Evolutionary conservation across 371 early-diverging fungal genomes (phyloP), one percentile per base, ranked within the genome.

Genomic region (Encephalitozoon romaleae): DNA sequence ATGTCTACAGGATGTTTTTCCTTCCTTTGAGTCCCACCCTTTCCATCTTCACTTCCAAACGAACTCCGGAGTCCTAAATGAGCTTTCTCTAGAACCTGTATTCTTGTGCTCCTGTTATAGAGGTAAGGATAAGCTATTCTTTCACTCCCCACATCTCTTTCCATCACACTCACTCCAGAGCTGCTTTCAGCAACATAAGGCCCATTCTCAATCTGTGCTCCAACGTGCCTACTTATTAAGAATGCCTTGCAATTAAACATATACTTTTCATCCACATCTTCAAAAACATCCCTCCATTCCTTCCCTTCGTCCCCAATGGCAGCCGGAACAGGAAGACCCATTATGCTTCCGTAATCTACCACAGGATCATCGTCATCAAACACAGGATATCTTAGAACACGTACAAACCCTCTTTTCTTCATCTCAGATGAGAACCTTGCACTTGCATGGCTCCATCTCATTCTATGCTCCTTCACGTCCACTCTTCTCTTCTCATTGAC

Each of bases 281-380:
- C 5, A 59, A 59, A 59, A 18, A 34, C 25, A 12, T 18, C 21
- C 49, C 3, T 15, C 1, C 49, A 47, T 15, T 47, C 21, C 8
- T 15, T 59, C 9, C 6, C 38, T 59, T 59, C 34, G 15, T 28
- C 5, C 21, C 15, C 38, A 18, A 59, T 21, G 21, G 34, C 59
- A n/a, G 30, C 28, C 28, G 59, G 59, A 59, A 59, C n/a, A 30
- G 59, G 59, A 5, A 59, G 15, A 4, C 59, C 59, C 8, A 59
- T 59, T 34, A 59, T 95, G 84, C 95, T 95, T 68, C 93, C 93
- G 84, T 93, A 96, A 86, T 95, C 94, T 65, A 95, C 85, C 6
- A 94, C 93, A 42, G 94, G 93, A 75, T 96, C 94, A 85, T 96
- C 95, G 79, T 95, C 95, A 82, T 95, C 96, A 85, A 94, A 94